These are phyloP conservation scores for Aspergillus sp. DNA, from an alignment of 2,329 filamentous ascomycete species.

Conservation along the genomic window DNA sequence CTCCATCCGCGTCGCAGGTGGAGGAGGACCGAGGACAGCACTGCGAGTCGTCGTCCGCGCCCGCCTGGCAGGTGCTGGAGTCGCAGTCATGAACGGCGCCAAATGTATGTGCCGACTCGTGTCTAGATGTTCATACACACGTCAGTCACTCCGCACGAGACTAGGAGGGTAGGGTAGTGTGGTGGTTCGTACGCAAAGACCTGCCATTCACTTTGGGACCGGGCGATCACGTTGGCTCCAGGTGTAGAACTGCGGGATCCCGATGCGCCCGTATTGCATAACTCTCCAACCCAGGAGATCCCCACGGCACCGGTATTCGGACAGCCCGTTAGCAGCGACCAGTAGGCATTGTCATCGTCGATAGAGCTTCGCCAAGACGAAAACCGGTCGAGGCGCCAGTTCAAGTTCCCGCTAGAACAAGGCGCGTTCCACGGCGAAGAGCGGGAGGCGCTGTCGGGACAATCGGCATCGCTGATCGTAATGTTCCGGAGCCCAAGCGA, in stretches of 20 bases:
- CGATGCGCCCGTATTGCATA: slow-evolving; percentile 53
- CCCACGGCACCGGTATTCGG: slow-evolving; percentile 75
- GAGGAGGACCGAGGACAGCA: slow-evolving; percentile 72
- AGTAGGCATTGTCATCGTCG: slow-evolving; percentile 80
- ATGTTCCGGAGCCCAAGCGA: slow-evolving; percentile 81
- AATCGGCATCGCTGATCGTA: slow-evolving; percentile 68
- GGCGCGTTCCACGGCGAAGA: slow-evolving; percentile 33
- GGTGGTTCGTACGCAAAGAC: slow-evolving; percentile 64
- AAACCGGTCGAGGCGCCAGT: slow-evolving; percentile 61
- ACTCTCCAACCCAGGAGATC: slow-evolving; percentile 75
- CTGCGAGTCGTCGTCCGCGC: slow-evolving; percentile 52
- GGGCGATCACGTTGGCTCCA: slow-evolving; percentile 76
- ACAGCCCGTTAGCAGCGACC: slow-evolving; percentile 81
- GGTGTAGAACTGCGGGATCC: not conserved
- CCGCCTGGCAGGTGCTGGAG: slow-evolving; percentile 57
- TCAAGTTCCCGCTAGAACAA: slow-evolving; percentile 16
- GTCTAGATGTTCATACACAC: slow-evolving; percentile 35
- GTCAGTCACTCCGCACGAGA: not conserved
- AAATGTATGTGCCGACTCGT: slow-evolving; percentile 89
- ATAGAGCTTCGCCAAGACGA: slow-evolving; percentile 78
- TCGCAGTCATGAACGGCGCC: slow-evolving; percentile 63
- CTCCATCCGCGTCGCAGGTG: slow-evolving; percentile 68
- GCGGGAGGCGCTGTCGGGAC: slow-evolving; percentile 65
- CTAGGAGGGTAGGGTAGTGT: not conserved
- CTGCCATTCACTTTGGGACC: slow-evolving; percentile 83